Evolutionary conservation across 441 rosid species (phyloP), one percentile per base, ranked within the genome.

Genomic region (Melastoma candidum): DNA sequence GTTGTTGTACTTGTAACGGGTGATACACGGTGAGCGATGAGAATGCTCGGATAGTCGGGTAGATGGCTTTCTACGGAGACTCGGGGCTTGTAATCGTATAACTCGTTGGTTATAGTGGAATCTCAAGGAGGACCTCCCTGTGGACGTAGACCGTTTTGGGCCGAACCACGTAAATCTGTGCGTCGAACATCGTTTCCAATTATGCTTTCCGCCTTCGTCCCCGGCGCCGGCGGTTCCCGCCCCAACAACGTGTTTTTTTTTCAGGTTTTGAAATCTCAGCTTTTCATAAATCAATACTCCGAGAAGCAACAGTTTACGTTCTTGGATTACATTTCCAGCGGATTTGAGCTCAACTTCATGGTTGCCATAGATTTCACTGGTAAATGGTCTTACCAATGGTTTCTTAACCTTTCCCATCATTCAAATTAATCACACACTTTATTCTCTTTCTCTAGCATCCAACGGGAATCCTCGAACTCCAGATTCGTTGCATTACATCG

Each of bases 361-460:
- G 84, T 83, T 62, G 98, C 98, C 51, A 65, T 92, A 63, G 98
- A 92, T 79, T 92, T 85, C 74, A 92, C 98, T 2, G 98, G 98
- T 92, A 3, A 29, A 29, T 29, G 7, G 36, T 29, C 36, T 29
- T 17, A 29, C 3, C 36, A 3, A 29, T 7, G 7, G 5, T 29
- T 29, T 29, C 7, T 29, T 29, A 3, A 3, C 0, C 36, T 7
- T 29, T 29, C 47, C 45, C 29, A 26, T 46, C 44, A 8, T 25
- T 52, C 13, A 12, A 27, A 14, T 27, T 52, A 29, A 29, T 53
- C 22, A 17, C 11, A 10, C 48, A 36, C 29, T 46, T 54, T 10
- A 26, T 46, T 47, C 32, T 53, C 48, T 39, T 48, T 26, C 54
- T 57, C 72, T 74, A 90, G 97, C 95, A 71, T 90, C 97, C 72